phyloP scores from a whole-genome alignment of 768 basidiomycete genomes.

The Mrakia frigida region DNA sequence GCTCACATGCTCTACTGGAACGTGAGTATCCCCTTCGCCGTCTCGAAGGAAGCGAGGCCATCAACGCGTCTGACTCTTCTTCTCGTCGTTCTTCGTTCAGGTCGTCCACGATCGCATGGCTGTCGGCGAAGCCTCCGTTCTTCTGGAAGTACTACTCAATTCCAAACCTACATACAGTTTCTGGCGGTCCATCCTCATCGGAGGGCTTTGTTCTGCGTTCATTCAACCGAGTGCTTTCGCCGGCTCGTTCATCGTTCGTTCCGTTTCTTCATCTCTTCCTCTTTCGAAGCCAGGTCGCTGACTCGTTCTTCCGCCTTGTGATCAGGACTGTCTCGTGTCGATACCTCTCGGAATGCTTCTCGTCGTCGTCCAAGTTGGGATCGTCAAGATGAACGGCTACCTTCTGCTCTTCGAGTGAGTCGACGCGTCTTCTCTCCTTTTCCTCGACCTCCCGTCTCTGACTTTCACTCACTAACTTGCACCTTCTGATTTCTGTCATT shows the following conservation, averaged over 20 bases:
- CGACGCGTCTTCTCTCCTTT: background rate
- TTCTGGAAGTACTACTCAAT: slow-evolving; percentile 69
- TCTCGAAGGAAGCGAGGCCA: no score
- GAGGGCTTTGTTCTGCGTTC: slow-evolving; percentile 67
- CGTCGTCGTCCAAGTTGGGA: slow-evolving; percentile 65
- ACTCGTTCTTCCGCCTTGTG: no score
- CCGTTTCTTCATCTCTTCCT: no score
- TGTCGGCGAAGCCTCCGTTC: slow-evolving; percentile 64
- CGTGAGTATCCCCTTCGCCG: slow-evolving; percentile 43
- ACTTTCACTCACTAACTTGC: slow-evolving; percentile 4
- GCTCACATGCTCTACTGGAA: slow-evolving; percentile 68
- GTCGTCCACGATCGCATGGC: slow-evolving; percentile 79
- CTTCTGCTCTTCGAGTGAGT: slow-evolving; percentile 69
- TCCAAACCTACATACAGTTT: slow-evolving; percentile 51
- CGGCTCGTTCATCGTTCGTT: slow-evolving; percentile 58
- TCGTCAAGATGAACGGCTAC: slow-evolving; percentile 69
- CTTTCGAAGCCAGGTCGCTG: no score
- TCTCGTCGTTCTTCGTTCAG: slow-evolving; percentile 33
- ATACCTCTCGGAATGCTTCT: slow-evolving; percentile 73
- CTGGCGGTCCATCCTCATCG: slow-evolving; percentile 62
- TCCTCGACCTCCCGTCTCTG: background rate
- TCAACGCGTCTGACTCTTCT: no score
- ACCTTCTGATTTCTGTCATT: no score
- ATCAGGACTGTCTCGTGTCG: slow-evolving; percentile 57
- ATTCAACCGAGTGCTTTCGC: slow-evolving; percentile 67